Evolutionary conservation across 2,329 filamentous ascomycete species (phyloP), one percentile per base, ranked within the genome.

Genomic region (Thermoascus crustaceus): DNA sequence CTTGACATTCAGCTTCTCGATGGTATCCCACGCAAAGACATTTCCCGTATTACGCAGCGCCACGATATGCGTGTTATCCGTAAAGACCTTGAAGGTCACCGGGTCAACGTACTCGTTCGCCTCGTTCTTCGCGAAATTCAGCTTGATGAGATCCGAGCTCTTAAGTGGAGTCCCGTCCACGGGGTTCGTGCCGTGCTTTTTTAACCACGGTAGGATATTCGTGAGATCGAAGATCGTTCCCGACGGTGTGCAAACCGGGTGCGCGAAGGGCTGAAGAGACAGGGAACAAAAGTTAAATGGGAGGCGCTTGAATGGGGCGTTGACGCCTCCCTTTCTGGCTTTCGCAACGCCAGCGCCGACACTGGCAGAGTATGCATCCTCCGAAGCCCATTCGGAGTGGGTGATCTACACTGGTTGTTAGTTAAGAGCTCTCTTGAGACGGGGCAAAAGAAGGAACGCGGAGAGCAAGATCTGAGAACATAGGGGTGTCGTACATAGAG

Each of bases 231-330:
- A 98, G 41, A 94, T 89, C 8, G 82, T 91, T 35, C 91, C 91
- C 26, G 82, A 72, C 3, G 75, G 55, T 1, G 89, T 96, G 69
- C 91, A 98, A 22, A 98, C 91, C 4, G 91, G 88, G 54, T 94
- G 85, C 54, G 81, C 78, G 68, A 95, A 98, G 5, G 93, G 93
- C 57, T 96, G 91, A 21, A 98, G 80, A 41, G 85, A 94, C 24
- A 94, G 80, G 43, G 91, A 86, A 75, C 91, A 98, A 67, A 91
- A 96, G 71, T 95, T 96, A 75, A 93, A 98, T 19, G 93, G 91
- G 1, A 98, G 75, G 30, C 86, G 82, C 54, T 82, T 85, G 69
- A 96, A 96, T 23, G 75, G 74, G 32, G 76, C 73, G 45, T 76
- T 75, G 14, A 63, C 63, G 2, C 67, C 63, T 31, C 62, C 61